phyloP scores from a whole-genome alignment of 2,329 filamentous ascomycete genomes.

The Hypoxylon sp. region DNA sequence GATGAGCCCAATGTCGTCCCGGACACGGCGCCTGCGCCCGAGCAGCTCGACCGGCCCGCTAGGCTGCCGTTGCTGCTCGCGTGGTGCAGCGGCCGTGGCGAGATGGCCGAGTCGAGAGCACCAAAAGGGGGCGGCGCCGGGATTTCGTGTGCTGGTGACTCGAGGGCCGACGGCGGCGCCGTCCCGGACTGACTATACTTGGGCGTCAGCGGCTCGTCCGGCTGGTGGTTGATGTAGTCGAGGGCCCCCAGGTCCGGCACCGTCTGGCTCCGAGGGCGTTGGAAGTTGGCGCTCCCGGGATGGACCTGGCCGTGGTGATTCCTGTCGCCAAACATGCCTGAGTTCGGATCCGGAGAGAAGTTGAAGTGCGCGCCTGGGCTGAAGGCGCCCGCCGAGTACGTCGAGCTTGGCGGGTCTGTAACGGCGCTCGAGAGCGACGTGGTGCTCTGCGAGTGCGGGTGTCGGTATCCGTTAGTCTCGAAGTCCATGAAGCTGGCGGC shows the following conservation, averaged over 20 bases:
- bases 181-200: slow-evolving; percentile 58
- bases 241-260: slow-evolving; percentile 76
- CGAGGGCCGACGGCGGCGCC: slow-evolving; percentile 60
- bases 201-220: slow-evolving; percentile 57
- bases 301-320: slow-evolving; percentile 48
- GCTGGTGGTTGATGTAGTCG: slow-evolving; percentile 60
- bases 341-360: slow-evolving; percentile 77
- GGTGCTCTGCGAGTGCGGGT: slow-evolving; percentile 71
- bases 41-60: slow-evolving; percentile 49
- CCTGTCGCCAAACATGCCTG: slow-evolving; percentile 67
- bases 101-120: slow-evolving; percentile 55
- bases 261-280: slow-evolving; percentile 85
- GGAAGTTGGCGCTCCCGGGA: slow-evolving; percentile 61
- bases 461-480: slow-evolving; percentile 61
- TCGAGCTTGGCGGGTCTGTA: slow-evolving; percentile 68
- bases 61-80: slow-evolving; percentile 61
- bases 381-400: slow-evolving; percentile 74
- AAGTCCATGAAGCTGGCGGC: slow-evolving; percentile 66
- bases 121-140: slow-evolving; percentile 52
- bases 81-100: slow-evolving; percentile 55
- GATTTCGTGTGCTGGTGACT: slow-evolving; percentile 59
- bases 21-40: slow-evolving; percentile 43
- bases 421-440: slow-evolving; percentile 74
- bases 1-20: slow-evolving; percentile 61
- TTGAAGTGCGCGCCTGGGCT: slow-evolving; percentile 78